Evolutionary conservation across 1,284 basidiomycete species (phyloP).

Genomic region (Ceratobasidium sp.): DNA sequence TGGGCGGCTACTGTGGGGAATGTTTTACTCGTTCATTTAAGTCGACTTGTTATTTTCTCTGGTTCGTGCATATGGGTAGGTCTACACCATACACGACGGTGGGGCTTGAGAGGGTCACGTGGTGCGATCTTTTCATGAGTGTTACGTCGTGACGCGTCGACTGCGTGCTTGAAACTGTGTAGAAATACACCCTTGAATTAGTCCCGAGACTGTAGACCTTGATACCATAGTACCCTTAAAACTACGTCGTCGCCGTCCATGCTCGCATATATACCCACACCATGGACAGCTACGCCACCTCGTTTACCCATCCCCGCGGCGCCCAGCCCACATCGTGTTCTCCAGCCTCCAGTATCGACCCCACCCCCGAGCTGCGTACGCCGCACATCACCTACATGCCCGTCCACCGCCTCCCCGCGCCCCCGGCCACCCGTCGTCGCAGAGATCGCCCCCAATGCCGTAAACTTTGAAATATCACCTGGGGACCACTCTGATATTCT

Average conservation of each 20-base stretch:
- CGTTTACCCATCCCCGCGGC: slow-evolving; percentile 87
- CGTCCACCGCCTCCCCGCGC: slow-evolving; percentile 52
- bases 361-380: slow-evolving; percentile 62
- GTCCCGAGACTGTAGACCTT: slow-evolving; percentile 40
- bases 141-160: slow-evolving; percentile 16
- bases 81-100: no score
- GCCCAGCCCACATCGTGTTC: slow-evolving; percentile 72
- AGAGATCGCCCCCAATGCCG: slow-evolving; percentile 67
- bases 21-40: no score
- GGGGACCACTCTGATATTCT: no score
- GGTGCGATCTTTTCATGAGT: no score
- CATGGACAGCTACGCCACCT: slow-evolving; percentile 95
- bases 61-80: no score
- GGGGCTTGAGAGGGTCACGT: no score
- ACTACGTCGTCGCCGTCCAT: slow-evolving; percentile 16
- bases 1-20: no score
- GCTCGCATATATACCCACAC: slow-evolving; percentile 51
- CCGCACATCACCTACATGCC: slow-evolving; percentile 62
- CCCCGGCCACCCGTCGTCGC: slow-evolving; percentile 48
- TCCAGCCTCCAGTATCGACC: slow-evolving; percentile 73
- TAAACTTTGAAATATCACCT: no score
- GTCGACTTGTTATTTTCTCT: no score
- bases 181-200: slow-evolving; percentile 40
- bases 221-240: slow-evolving; percentile 33
- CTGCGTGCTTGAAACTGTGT: slow-evolving; percentile 20